Evolutionary conservation across 2,329 filamentous ascomycete species (phyloP), one percentile per base, ranked within the genome.

Genomic region (Penicillium capsulatum): DNA sequence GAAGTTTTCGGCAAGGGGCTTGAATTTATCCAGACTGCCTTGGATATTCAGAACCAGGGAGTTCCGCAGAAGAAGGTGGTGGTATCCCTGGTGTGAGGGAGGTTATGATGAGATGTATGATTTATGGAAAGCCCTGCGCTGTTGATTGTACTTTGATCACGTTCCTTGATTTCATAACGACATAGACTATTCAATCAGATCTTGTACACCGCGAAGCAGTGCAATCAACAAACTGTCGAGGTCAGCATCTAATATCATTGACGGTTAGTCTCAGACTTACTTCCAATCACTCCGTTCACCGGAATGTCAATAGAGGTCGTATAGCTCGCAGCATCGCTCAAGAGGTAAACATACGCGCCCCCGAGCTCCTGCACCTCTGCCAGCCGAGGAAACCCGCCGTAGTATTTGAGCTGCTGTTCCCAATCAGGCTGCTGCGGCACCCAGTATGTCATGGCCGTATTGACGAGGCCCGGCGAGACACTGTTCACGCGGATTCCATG

Each of bases 371-470:
- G 68, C 3, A 73, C 69, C 48, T 75, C 65, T 0, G 72, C 74
- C 36, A 77, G 48, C 13, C 73, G 60, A 3, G 72, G 71, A 60
- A 77, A 73, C 1, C 72, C 74, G 7, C 74, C 72, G 48, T 76
- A 76, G 50, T 76, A 76, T 55, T 73, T 69, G 50, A 76, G 64
- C 59, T 76, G 73, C 44, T 70, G 55, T 33, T 73, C 68, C 70
- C 71, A 76, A 44, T 76, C 73, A 0, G 67, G 64, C 34, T 70
- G 66, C 34, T 65, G 63, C 14, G 72, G 69, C 3, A 75, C 48
- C 40, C 45, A 48, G 14, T 51, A 51, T n/a, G 67, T 54, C 67
- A 74, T 56, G 3, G 66, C 67, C 2, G 69, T 44, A 58, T 57
- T 51, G 3, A 67, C 57, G 22, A 66, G 60, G 1, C 64, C 70